These are phyloP conservation scores for Cyclotella baltica DNA, from an alignment of 108 stramenopile genomes.

Conservation along the genomic window DNA sequence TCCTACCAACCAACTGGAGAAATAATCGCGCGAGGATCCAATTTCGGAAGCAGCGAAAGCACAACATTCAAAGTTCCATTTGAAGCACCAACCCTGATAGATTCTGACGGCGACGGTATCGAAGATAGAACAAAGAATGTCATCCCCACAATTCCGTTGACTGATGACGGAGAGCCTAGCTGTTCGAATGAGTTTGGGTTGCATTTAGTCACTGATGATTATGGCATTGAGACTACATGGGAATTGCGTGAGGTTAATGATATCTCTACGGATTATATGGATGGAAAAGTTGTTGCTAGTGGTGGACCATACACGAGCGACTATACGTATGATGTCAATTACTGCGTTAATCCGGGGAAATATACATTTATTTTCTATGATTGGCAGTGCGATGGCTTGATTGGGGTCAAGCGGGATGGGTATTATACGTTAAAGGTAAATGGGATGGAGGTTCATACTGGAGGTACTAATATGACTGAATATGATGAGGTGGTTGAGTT, in stretches of 20 bases:
- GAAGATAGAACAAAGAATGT: slow-evolving; percentile 53
- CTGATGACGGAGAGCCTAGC: slow-evolving; percentile 10
- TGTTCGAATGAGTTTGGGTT: slow-evolving; percentile 47
- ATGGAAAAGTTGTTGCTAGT: slow-evolving; percentile 37
- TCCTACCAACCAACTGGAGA: slow-evolving; percentile 41
- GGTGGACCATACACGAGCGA: slow-evolving; percentile 44
- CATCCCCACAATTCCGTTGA: slow-evolving; percentile 28
- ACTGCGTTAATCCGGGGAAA: slow-evolving; percentile 47
- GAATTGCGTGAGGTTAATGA: slow-evolving; percentile 32
- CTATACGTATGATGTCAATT: slow-evolving; percentile 35
- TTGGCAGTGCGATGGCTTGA: slow-evolving; percentile 53
- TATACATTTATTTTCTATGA: slow-evolving; percentile 51
- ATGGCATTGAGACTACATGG: slow-evolving; percentile 53
- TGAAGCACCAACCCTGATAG: slow-evolving; percentile 13
- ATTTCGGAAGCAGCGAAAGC: slow-evolving; percentile 35
- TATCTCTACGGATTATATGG: slow-evolving; percentile 11
- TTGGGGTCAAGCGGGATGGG: slow-evolving; percentile 27
- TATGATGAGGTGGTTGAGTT: slow-evolving; percentile 39
- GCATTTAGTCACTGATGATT: slow-evolving; percentile 50
- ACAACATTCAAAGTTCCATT: slow-evolving; percentile 40
- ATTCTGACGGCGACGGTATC: slow-evolving; percentile 36
- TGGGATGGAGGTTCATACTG: slow-evolving; percentile 36
- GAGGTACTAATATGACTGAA: slow-evolving; percentile 29
- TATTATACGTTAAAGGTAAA: slow-evolving; percentile 44
- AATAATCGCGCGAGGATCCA: slow-evolving; percentile 35